Evolutionary conservation across 208 protist genomes (phyloP).

Genomic region (Vickermania spadyakhi): DNA sequence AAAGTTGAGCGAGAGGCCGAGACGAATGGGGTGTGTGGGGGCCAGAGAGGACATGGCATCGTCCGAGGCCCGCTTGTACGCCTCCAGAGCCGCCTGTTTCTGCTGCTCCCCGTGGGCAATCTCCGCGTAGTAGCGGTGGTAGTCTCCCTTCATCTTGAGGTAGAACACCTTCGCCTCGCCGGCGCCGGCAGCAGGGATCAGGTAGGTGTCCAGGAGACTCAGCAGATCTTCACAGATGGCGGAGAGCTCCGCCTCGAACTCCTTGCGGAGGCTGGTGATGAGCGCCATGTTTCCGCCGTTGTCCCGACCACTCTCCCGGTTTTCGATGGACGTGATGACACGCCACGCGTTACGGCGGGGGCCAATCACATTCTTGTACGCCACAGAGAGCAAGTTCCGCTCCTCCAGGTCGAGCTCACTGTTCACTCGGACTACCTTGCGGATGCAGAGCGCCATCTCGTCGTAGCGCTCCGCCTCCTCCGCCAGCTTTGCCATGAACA

Average conservation of each 20-base stretch:
- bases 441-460: constrained; percentile 99
- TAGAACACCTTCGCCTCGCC: constrained; percentile 92
- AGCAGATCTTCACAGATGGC: constrained; percentile 98
- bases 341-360: constrained; percentile 97
- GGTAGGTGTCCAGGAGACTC: constrained; percentile 92
- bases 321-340: constrained; percentile 97
- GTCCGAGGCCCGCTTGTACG: constrained; percentile 84
- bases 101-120: constrained; percentile 87
- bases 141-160: constrained; percentile 95
- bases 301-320: constrained; percentile 91
- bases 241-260: constrained; percentile 96
- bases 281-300: constrained; percentile 81
- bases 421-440: constrained; percentile 93
- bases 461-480: constrained; percentile 98
- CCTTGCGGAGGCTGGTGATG: constrained; percentile 92
- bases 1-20: constrained; percentile 99
- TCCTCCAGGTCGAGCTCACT: constrained; percentile 98
- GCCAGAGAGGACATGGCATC: constrained; percentile 80
- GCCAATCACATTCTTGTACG: constrained; percentile 99
- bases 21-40: constrained; percentile 97
- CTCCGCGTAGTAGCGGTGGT: constrained; percentile 98
- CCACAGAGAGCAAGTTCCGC: constrained; percentile 99
- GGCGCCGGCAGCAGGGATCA: constrained; percentile 93
- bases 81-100: constrained; percentile 73
- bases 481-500: constrained; percentile 96